Conservation (phyloP, 495 filamentous ascomycete species). For the Aspergillus bertholletiae region DNA sequence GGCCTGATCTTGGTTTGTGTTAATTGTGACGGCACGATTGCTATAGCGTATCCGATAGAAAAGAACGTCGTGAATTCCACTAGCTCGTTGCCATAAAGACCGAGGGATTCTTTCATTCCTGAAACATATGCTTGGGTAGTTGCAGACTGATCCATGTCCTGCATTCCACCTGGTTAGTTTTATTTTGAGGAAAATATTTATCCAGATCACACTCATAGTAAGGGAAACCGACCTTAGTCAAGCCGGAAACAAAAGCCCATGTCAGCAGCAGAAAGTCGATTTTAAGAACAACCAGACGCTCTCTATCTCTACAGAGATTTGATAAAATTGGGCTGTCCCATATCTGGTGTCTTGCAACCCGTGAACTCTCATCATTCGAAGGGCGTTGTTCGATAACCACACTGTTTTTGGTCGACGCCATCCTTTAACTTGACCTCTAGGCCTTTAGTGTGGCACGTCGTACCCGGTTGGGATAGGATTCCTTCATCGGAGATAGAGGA, state of each 20-base stretch:
- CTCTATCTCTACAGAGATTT: background rate
- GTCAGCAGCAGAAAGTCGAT: background rate
- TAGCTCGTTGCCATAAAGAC: constrained; percentile 45
- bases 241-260: constrained; percentile 5
- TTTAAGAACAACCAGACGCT: background rate
- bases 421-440: background rate
- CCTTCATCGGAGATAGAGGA: background rate
- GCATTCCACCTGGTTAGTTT: background rate
- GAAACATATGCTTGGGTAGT: constrained; percentile 45
- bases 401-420: background rate
- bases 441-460: background rate
- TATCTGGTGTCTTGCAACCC: background rate
- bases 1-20: constrained; percentile 47
- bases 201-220: background rate
- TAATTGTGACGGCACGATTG: constrained; percentile 52
- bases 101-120: constrained; percentile 54
- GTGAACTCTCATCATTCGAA: background rate
- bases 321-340: background rate
- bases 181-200: background rate
- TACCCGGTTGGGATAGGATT: background rate
- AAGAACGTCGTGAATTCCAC: constrained; percentile 40
- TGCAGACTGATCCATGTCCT: constrained; percentile 16
- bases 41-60: constrained; percentile 55
- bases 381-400: background rate
- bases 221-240: constrained; percentile 2